phyloP scores from a whole-genome alignment of 495 filamentous ascomycete genomes.

The Xylaria sp. region DNA sequence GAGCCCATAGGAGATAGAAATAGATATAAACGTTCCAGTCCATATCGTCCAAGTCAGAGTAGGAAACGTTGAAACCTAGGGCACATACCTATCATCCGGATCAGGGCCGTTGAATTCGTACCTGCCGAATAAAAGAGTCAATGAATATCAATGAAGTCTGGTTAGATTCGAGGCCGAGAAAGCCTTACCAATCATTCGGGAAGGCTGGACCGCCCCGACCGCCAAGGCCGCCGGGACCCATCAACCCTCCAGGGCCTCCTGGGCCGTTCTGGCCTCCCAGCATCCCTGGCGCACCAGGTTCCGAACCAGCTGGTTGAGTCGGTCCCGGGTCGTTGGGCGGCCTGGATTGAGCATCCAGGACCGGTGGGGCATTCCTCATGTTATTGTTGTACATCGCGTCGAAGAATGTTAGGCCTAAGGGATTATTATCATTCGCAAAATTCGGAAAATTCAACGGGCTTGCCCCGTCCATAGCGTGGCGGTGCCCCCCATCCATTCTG shows the following conservation, averaged over 20 bases:
- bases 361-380: not conserved
- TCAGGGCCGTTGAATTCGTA: not conserved
- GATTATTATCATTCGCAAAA: no score
- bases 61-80: not conserved
- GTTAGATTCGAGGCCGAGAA: not conserved
- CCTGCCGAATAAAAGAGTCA: conserved; percentile 1
- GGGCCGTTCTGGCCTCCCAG: not conserved
- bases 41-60: not conserved
- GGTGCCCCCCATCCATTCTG: not conserved
- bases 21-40: not conserved
- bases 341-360: not conserved
- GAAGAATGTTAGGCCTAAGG: not conserved
- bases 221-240: not conserved
- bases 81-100: not conserved
- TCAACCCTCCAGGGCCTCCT: not conserved
- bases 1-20: not conserved
- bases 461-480: not conserved
- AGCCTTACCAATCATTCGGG: not conserved
- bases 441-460: not conserved
- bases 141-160: not conserved
- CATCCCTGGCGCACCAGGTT: not conserved
- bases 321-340: not conserved
- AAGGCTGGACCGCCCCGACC: not conserved
- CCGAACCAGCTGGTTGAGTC: accelerated
- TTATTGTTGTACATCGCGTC: not conserved